Conservation (phyloP, 495 filamentous ascomycete species). For the Podospora comata region DNA sequence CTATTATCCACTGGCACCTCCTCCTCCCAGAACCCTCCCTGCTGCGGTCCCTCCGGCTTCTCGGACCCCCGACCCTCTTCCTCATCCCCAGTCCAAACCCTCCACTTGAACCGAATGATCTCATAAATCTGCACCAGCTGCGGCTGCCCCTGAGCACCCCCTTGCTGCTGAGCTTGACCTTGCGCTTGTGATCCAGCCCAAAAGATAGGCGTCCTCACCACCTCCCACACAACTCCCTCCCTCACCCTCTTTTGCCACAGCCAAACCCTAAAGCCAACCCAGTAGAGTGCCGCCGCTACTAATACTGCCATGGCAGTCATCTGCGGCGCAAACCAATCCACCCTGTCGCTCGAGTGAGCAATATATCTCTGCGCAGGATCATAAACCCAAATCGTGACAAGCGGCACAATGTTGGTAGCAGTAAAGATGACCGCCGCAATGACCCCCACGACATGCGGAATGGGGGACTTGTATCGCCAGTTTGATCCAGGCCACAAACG, state of each 20-base stretch:
- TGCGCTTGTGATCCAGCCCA: constrained; percentile 9
- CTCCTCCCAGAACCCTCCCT: neutral
- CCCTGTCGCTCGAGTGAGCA: constrained; percentile 8
- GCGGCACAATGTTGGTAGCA: constrained; percentile 15
- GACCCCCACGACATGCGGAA: constrained; percentile 20
- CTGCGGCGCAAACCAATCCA: constrained; percentile 21
- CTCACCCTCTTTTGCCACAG: constrained; percentile 17
- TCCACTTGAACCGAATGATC: constrained; percentile 19
- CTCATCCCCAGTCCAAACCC: constrained; percentile 8
- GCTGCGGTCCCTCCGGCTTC: neutral
- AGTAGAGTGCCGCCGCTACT: constrained; percentile 15
- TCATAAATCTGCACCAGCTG: constrained; percentile 23
- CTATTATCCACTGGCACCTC: neutral
- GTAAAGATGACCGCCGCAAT: constrained; percentile 20
- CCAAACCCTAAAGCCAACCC: constrained; percentile 20
- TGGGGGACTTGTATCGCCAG: constrained; percentile 22
- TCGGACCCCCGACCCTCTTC: neutral
- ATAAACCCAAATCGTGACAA: constrained; percentile 23
- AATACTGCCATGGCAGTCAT: constrained; percentile 14
- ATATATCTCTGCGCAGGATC: constrained; percentile 16
- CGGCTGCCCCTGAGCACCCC: neutral
- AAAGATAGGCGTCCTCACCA: constrained; percentile 21
- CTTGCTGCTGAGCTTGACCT: neutral
- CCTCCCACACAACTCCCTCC: constrained; percentile 13
- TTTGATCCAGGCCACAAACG: constrained; percentile 22